Conservation (phyloP, 2,329 filamentous ascomycete species). For the Neonectria hederae region DNA sequence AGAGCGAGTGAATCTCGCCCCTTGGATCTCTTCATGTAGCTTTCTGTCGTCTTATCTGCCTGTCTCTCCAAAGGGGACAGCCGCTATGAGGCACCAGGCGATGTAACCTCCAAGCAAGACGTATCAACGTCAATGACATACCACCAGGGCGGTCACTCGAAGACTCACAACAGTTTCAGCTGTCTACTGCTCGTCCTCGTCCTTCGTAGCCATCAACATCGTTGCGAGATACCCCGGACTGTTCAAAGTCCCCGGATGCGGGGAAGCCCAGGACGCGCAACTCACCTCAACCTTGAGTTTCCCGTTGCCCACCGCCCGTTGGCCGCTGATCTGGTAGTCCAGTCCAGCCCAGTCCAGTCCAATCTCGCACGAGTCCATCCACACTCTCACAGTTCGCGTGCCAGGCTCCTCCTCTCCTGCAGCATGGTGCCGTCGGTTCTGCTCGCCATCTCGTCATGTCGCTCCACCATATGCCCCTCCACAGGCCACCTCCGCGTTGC, state of each 20-base stretch:
- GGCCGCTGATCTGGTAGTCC: neutral
- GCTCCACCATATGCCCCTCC: slow-evolving; percentile 20
- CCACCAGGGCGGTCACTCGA: slow-evolving; percentile 34
- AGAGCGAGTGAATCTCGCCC: neutral
- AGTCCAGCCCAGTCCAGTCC: slow-evolving; percentile 9
- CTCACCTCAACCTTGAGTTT: slow-evolving; percentile 16
- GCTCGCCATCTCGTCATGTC: slow-evolving; percentile 15
- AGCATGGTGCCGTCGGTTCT: slow-evolving; percentile 18
- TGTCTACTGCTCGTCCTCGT: slow-evolving; percentile 27
- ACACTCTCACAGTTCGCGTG: slow-evolving; percentile 2
- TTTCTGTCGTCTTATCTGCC: neutral
- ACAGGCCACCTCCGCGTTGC: slow-evolving; percentile 21
- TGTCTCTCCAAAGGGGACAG: neutral
- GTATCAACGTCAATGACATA: slow-evolving; percentile 32
- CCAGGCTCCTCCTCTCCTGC: slow-evolving; percentile 16
- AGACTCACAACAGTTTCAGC: slow-evolving; percentile 29
- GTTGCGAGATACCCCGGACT: slow-evolving; percentile 35
- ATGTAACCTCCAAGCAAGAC: neutral
- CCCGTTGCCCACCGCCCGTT: neutral
- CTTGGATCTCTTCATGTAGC: neutral
- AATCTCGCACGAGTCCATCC: slow-evolving; percentile 16
- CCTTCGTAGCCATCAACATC: slow-evolving; percentile 8
- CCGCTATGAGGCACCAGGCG: neutral
- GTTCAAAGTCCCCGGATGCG: slow-evolving; percentile 27
- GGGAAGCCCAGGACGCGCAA: slow-evolving; percentile 25